phyloP scores from a whole-genome alignment of 345 rosid species.

The Capsella bursapastoris region DNA sequence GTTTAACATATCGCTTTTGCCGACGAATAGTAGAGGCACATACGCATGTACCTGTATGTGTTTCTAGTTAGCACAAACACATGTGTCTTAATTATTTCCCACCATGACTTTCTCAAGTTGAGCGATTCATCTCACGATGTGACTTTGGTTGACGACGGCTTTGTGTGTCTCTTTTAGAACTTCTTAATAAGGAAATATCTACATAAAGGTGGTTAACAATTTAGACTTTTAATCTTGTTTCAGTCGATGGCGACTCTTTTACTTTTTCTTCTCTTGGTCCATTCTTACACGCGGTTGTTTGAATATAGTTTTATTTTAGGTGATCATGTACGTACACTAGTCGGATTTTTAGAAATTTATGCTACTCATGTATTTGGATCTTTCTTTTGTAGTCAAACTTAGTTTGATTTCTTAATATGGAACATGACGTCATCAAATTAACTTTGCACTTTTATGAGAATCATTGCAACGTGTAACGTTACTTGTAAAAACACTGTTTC shows the following conservation, averaged over 20 bases:
- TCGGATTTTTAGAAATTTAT: not conserved
- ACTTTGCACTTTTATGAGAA: not conserved
- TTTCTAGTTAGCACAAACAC: not conserved
- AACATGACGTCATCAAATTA: not conserved
- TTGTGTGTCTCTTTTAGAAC: not conserved
- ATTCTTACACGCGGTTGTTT: slow-evolving; percentile 17
- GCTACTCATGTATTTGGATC: not conserved
- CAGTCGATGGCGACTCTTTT: not conserved
- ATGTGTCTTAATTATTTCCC: slow-evolving; percentile 2
- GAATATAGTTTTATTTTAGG: not conserved
- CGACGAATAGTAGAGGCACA: slow-evolving; percentile 23
- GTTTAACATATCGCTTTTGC: slow-evolving; percentile 11
- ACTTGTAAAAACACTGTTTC: not conserved
- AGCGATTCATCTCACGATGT: slow-evolving; percentile 8
- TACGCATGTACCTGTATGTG: slow-evolving; percentile 6
- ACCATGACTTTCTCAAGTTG: not conserved
- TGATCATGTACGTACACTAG: not conserved
- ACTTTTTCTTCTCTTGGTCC: slow-evolving; percentile 19
- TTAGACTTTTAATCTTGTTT: slow-evolving; percentile 1
- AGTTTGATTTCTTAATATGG: not conserved
- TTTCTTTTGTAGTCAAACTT: not conserved
- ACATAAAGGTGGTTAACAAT: slow-evolving; percentile 9
- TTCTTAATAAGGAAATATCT: not conserved
- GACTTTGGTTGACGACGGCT: slow-evolving; percentile 6
- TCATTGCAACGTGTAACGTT: not conserved